phyloP scores from a whole-genome alignment of 352 stramenopile species.

The Globisporangium splendens region DNA sequence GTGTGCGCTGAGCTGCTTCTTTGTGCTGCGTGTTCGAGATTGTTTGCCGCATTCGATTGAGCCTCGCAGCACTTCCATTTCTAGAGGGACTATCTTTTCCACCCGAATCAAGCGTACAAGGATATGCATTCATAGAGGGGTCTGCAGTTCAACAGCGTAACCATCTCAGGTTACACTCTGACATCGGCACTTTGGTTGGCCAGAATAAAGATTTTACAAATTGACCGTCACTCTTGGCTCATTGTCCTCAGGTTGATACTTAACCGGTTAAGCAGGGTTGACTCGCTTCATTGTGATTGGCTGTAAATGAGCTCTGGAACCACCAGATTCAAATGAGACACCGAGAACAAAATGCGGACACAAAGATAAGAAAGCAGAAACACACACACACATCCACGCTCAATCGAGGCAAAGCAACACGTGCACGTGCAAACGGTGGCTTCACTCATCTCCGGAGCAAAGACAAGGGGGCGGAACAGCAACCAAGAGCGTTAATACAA shows the following conservation, averaged over 20 bases:
- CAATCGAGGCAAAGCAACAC: background rate
- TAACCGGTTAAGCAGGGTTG: background rate
- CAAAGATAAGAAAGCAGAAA: too few relatives aligned
- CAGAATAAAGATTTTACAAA: background rate
- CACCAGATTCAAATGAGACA: slow-evolving; percentile 6
- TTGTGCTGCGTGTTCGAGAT: slow-evolving; percentile 8
- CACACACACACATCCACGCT: too few relatives aligned
- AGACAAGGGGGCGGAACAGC: background rate
- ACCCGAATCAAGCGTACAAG: background rate
- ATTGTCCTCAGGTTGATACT: too few relatives aligned
- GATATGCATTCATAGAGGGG: background rate
- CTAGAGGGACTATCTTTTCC: background rate
- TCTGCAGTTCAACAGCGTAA: background rate
- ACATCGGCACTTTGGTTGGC: background rate
- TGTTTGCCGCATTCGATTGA: slow-evolving; percentile 3
- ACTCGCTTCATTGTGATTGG: background rate
- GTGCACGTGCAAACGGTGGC: too few relatives aligned
- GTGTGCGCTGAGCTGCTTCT: background rate
- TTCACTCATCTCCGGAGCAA: background rate
- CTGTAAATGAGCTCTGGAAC: background rate
- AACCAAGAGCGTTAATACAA: background rate
- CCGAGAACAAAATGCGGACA: background rate
- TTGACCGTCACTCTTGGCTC: background rate
- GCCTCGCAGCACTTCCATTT: background rate
- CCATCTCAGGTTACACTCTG: background rate